Conservation (phyloP, 306 rosid species). For the Trifolium dubium region DNA sequence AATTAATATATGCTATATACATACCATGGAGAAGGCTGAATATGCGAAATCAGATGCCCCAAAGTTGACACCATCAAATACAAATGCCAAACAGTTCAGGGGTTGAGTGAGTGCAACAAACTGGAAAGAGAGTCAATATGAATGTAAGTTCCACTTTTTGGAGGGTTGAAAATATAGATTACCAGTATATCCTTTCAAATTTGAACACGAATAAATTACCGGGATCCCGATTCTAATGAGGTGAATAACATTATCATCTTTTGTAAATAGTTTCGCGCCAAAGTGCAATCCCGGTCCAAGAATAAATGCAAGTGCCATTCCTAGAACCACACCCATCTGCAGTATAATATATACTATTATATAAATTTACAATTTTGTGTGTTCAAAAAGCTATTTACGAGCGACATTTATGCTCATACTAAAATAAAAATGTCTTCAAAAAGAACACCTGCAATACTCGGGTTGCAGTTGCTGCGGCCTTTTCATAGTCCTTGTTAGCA, state of each 20-base stretch:
- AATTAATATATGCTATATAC: conserved; percentile 37
- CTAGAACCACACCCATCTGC: conserved; percentile 91
- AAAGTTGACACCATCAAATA: conserved; percentile 94
- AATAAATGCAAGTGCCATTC: conserved; percentile 65
- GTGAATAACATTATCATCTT: conserved; percentile 65
- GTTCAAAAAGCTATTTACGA: background rate
- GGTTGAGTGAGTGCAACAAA: conserved; percentile 96
- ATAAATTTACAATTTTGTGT: conserved; percentile 12
- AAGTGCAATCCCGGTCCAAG: conserved; percentile 77
- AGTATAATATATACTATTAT: conserved; percentile 28
- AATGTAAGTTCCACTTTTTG: conserved; percentile 33
- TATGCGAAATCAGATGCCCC: conserved; percentile 99
- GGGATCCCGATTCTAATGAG: conserved; percentile 81
- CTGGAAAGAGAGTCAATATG: conserved; percentile 50
- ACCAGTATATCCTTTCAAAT: conserved; percentile 18
- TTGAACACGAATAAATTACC: conserved; percentile 54
- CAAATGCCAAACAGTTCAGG: conserved; percentile 86
- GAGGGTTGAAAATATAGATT: background rate
- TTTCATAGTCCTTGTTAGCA: conserved; percentile 78
- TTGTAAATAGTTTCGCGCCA: conserved; percentile 81
- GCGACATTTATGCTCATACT: background rate
- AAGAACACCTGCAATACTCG: conserved; percentile 79
- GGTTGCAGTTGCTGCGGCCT: conserved; percentile 72
- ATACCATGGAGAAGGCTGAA: conserved; percentile 92
- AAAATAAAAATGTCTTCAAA: background rate